Percentiles rank a stretch among this genome's conserved stretches.
phyloP scores from a whole-genome alignment of 202 grass and related monocot species.

The Brachypodium distachyon region DNA sequence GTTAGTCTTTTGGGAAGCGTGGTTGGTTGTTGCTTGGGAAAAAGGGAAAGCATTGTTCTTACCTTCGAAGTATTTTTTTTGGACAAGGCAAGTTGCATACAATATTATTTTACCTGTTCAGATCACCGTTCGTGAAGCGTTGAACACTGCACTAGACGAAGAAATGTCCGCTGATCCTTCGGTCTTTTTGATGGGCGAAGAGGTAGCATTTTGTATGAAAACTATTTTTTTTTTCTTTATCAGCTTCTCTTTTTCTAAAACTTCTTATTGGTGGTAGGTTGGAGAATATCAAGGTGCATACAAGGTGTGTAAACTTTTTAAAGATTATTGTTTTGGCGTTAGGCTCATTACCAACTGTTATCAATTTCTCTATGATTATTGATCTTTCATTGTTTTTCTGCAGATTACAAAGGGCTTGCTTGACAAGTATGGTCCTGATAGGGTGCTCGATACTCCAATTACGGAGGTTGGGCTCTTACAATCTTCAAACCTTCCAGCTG shows the following conservation, averaged over 20 bases:
- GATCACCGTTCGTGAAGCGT: conserved; percentile 88
- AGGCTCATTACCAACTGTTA: not conserved
- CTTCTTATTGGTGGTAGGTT: conserved; percentile 51
- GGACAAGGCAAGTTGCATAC: not conserved
- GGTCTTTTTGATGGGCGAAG: conserved; percentile 97
- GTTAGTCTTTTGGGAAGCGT: not conserved
- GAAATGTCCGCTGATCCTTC: conserved; percentile 97
- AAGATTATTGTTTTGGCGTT: not conserved
- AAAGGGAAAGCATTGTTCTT: not conserved
- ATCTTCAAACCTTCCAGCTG: not conserved
- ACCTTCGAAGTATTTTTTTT: not conserved
- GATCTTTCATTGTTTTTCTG: conserved; percentile 4
- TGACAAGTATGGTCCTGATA: conserved; percentile 93
- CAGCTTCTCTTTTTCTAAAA: conserved; percentile 1
- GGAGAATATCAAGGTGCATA: conserved; percentile 99
- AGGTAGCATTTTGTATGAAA: conserved; percentile 38
- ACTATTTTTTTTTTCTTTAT: not conserved
- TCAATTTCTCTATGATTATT: conserved; percentile 1
- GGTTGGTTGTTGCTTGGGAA: not conserved
- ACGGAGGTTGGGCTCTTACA: conserved; percentile 60
- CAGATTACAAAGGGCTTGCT: conserved; percentile 97
- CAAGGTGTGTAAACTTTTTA: conserved; percentile 45
- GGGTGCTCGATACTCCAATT: conserved; percentile 99
- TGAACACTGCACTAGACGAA: conserved; percentile 96
- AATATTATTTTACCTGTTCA: conserved; percentile 36